phyloP scores from a whole-genome alignment of 495 filamentous ascomycete genomes.

The Tuber brumale region DNA sequence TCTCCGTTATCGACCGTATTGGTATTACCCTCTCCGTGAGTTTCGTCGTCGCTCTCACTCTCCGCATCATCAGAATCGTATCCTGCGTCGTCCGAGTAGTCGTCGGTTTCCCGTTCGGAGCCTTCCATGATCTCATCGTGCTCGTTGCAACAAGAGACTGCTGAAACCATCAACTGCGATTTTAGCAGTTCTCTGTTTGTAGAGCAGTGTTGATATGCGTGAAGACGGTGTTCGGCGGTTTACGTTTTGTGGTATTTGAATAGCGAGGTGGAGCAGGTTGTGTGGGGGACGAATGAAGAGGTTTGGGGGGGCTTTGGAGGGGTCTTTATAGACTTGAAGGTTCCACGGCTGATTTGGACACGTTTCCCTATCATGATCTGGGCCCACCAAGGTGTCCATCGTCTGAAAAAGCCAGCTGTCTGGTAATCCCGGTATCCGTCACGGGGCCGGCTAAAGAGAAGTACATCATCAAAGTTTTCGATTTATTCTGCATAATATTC shows the following conservation, averaged over 20 bases:
- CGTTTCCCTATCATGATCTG: too few species aligned
- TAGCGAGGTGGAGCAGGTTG: too few species aligned
- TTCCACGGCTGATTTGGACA: too few species aligned
- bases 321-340: too few species aligned
- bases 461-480: too few species aligned
- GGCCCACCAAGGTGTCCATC: too few species aligned
- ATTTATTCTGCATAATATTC: too few species aligned
- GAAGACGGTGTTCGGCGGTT: neutral
- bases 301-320: too few species aligned
- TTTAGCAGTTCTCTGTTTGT: neutral
- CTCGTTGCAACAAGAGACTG: conserved; percentile 62
- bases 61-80: conserved; percentile 36
- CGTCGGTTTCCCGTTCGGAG: conserved; percentile 50
- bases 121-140: conserved; percentile 64
- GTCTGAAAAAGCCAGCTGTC: too few species aligned
- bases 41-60: conserved; percentile 38
- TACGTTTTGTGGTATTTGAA: neutral
- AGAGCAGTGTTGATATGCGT: neutral
- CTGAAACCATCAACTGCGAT: conserved; percentile 16
- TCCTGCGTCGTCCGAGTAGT: conserved; percentile 49
- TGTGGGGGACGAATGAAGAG: too few species aligned
- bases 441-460: too few species aligned
- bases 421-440: too few species aligned
- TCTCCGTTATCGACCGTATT: conserved; percentile 56
- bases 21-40: conserved; percentile 43